Percentiles rank a stretch among this genome's conserved stretches.
phyloP scores from a whole-genome alignment of 768 basidiomycete species.

The Rickenella mellea region DNA sequence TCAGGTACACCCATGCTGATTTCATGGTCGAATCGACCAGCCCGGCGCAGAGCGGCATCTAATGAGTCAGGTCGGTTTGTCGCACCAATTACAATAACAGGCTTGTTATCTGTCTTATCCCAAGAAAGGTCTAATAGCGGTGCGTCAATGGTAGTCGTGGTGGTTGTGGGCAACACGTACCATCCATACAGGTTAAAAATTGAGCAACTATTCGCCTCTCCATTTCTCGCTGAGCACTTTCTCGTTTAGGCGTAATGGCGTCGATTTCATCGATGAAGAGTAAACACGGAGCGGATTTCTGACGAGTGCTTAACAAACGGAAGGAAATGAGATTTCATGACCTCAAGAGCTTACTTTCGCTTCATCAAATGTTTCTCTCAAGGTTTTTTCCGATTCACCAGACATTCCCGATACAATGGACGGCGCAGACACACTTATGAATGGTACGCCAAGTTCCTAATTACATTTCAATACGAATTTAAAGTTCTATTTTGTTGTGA shows the following conservation, averaged over 20 bases:
- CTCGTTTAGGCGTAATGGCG: constrained; percentile 93
- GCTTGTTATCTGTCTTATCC: constrained; percentile 89
- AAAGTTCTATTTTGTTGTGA: not conserved
- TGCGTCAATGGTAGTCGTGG: not conserved
- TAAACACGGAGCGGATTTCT: constrained; percentile 87
- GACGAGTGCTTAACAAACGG: constrained; percentile 1
- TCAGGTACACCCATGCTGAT: constrained; percentile 97
- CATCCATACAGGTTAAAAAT: constrained; percentile 97
- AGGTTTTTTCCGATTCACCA: constrained; percentile 94
- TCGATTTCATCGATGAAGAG: constrained; percentile 98
- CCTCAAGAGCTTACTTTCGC: constrained; percentile 64
- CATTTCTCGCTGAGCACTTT: constrained; percentile 98
- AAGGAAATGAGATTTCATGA: not conserved
- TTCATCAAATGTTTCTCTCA: constrained; percentile 94
- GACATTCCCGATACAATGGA: constrained; percentile 98
- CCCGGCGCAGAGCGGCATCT: constrained; percentile 86
- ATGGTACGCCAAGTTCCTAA: constrained; percentile 87
- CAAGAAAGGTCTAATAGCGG: constrained; percentile 73
- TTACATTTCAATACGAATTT: constrained; percentile 3
- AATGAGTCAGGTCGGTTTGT: constrained; percentile 94
- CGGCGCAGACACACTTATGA: constrained; percentile 91
- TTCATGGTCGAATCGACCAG: constrained; percentile 95
- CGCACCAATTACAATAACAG: constrained; percentile 91
- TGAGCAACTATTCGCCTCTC: constrained; percentile 96
- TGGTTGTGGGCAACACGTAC: constrained; percentile 31